A percentile compares a stretch with the other conserved stretches of the same genome.
Evolutionary conservation across 176 grass and related monocot genomes (phyloP).

Genomic region (Zea luxurians): DNA sequence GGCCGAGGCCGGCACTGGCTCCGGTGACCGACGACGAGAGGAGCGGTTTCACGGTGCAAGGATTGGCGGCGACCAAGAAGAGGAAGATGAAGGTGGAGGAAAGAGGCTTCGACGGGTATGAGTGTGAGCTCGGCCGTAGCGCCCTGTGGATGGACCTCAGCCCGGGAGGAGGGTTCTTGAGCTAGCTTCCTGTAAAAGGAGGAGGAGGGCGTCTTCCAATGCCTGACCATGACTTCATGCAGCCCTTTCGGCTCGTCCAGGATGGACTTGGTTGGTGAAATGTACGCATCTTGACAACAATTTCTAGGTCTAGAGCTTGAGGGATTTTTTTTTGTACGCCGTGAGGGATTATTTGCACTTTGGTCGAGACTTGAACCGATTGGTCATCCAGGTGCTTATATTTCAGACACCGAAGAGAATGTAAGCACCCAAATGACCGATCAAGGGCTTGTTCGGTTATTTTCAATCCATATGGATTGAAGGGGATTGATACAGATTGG

Average conservation of each 20-base stretch:
- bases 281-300: constrained; percentile 18
- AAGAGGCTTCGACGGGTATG: constrained; percentile 25
- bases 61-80: constrained; percentile 34
- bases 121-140: constrained; percentile 19
- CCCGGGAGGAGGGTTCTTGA: constrained; percentile 49
- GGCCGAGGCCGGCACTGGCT: background rate
- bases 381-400: constrained; percentile 7
- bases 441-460: too few relatives aligned
- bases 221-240: constrained; percentile 42
- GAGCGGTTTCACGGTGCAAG: background rate
- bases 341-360: constrained; percentile 23
- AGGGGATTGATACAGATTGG: too few relatives aligned
- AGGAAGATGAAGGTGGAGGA: constrained; percentile 49
- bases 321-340: background rate
- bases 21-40: background rate
- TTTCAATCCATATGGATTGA: too few relatives aligned
- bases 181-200: constrained; percentile 65
- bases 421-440: background rate
- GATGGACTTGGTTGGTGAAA: constrained; percentile 53
- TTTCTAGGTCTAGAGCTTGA: too few relatives aligned
- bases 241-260: constrained; percentile 40
- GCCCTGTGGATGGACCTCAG: constrained; percentile 53
- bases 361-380: constrained; percentile 3
- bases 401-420: background rate
- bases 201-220: constrained; percentile 49